Evolutionary conservation across 2,329 filamentous ascomycete species (phyloP), one percentile per base, ranked within the genome.

Genomic region (Colletotrichum chrysophilum): DNA sequence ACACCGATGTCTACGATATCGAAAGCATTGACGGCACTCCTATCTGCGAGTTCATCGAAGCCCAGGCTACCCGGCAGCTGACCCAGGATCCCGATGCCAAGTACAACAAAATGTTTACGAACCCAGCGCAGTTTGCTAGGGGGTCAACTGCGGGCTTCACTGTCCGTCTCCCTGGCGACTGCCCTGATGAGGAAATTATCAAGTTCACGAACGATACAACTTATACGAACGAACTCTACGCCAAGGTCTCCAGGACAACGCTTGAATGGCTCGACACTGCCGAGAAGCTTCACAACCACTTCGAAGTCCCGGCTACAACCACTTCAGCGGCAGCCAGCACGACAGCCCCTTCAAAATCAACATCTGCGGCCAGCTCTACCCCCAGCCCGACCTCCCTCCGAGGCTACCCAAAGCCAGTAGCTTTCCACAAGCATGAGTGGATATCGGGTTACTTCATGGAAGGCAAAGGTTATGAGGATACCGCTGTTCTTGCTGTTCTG

Each of bases 381-480:
- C 77, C 74, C 6, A 52, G 28, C n/a, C 21, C 36, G 8, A 60
- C 34, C 2, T 34, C 75, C 9, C 78, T 82, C 16, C 21, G 32
- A 1, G 80, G 81, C 1, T 82, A 80, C 28, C 82, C 82, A 1
- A 70, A 64, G 38, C 81, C 82, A 2, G 73, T 80, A 0, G 71
- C 78, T 4, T 78, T 79, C 4, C 80, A 83, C 70, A 66, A 21
- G 4, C 61, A 75, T 24, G 78, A 80, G 34, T 74, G 77, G 38
- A 79, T 82, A 3, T 73, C 78, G 3, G 80, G 81, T 2, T 82
- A 82, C 65, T 82, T 81, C 64, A 76, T 83, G 26, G 79, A 81
- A 55, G 79, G 80, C 16, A 78, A 77, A 3, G 80, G 78, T 0
- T 82, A 81, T 10, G 77, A 81, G 9, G 79, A 84, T 61, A 79